phyloP scores from a whole-genome alignment of 129 eudicot genomes.

The Chrysanthemum seticuspe region DNA sequence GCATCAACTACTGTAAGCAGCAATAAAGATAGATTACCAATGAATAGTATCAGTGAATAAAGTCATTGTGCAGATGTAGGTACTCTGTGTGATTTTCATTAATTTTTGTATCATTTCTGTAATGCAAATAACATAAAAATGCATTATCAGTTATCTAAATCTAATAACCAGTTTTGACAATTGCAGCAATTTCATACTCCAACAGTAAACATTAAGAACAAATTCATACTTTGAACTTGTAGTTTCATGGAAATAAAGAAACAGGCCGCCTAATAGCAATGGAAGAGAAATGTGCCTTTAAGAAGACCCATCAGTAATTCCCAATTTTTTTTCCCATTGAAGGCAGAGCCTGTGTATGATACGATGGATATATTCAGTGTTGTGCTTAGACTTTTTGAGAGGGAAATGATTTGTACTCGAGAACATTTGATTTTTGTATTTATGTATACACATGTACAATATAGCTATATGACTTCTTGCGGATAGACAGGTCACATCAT shows the following conservation, averaged over 20 bases:
- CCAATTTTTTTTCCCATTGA: too few relatives aligned
- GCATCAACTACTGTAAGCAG: slow-evolving; percentile 43
- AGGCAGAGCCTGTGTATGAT: too few relatives aligned
- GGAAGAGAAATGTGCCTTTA: slow-evolving; percentile 32
- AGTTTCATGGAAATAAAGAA: neutral
- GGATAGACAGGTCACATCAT: too few relatives aligned
- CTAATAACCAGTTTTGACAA: neutral
- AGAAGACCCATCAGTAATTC: too few relatives aligned
- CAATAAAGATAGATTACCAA: slow-evolving; percentile 14
- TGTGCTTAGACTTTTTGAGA: too few relatives aligned
- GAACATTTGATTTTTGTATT: too few relatives aligned
- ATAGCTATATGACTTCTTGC: too few relatives aligned
- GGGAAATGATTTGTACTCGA: too few relatives aligned
- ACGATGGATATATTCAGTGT: too few relatives aligned
- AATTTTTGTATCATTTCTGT: neutral
- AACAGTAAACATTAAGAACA: neutral
- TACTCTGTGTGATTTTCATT: neutral
- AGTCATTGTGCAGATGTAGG: neutral
- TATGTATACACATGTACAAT: too few relatives aligned
- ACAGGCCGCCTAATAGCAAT: neutral
- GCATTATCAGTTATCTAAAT: neutral
- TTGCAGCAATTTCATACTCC: neutral
- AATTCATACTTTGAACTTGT: neutral
- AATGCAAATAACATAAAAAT: neutral
- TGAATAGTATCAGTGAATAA: slow-evolving; percentile 4